phyloP scores from a whole-genome alignment of 805 yeast species.

The Allodekkera sacchari region DNA sequence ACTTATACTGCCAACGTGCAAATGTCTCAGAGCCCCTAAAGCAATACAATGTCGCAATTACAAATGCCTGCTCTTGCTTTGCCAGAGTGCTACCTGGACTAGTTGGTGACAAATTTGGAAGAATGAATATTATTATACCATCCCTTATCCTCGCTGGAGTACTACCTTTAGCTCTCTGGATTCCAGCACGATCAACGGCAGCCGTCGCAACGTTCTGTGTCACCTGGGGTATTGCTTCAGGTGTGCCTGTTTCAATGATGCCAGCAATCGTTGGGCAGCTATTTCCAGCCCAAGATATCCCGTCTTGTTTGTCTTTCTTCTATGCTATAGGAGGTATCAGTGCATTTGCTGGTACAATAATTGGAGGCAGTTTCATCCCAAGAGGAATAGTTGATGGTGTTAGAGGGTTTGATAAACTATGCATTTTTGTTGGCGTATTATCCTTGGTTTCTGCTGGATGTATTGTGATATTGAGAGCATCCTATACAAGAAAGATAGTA shows the following conservation, averaged over 20 bases:
- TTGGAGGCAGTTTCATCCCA: constrained; percentile 28
- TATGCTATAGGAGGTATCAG: constrained; percentile 23
- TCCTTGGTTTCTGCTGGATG: constrained; percentile 12
- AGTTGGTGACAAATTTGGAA: constrained; percentile 33
- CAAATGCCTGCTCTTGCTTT: constrained; percentile 35
- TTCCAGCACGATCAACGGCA: constrained; percentile 33
- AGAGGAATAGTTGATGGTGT: constrained; percentile 8
- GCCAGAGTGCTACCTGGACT: constrained; percentile 48
- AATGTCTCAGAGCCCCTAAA: constrained; percentile 39
- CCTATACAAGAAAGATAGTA: no score
- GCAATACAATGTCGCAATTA: constrained; percentile 37
- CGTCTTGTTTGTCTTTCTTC: constrained; percentile 23
- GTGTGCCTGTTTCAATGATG: constrained; percentile 25
- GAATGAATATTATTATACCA: constrained; percentile 31
- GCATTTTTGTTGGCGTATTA: constrained; percentile 25
- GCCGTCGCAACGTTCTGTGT: constrained; percentile 31
- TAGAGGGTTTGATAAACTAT: constrained; percentile 22
- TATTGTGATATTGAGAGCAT: constrained; percentile 7
- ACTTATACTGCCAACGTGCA: constrained; percentile 43
- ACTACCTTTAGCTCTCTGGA: constrained; percentile 37
- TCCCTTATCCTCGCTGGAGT: constrained; percentile 27
- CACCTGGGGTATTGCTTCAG: constrained; percentile 28
- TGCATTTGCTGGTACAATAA: constrained; percentile 26
- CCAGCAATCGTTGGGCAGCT: constrained; percentile 28
- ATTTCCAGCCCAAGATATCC: constrained; percentile 24